These are phyloP conservation scores for Boletus vermiculosoides DNA, from an alignment of 768 basidiomycete species.

Conservation along the genomic window DNA sequence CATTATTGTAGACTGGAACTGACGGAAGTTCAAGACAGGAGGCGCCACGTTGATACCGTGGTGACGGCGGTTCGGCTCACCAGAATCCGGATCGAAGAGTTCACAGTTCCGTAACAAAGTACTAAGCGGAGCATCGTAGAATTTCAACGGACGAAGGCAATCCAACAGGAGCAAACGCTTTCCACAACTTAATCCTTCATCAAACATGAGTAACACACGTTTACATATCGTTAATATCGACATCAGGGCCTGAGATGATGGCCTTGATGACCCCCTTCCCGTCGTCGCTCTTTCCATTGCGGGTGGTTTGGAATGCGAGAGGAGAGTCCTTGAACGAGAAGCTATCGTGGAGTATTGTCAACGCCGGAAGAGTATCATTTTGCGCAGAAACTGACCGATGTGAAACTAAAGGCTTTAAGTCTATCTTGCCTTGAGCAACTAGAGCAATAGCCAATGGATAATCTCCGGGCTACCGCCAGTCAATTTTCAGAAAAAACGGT, in stretches of 20 bases:
- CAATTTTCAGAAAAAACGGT: not conserved
- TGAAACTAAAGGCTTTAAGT: conserved; percentile 86
- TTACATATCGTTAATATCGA: conserved; percentile 43
- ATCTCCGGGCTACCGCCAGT: conserved; percentile 61
- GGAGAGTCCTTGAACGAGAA: conserved; percentile 76
- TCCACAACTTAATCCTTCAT: not conserved
- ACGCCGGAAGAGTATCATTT: not conserved
- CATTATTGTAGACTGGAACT: conserved; percentile 39
- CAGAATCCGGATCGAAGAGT: not conserved
- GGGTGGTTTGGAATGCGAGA: conserved; percentile 79
- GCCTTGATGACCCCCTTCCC: conserved; percentile 89
- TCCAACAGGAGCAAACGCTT: not conserved
- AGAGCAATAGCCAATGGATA: conserved; percentile 85
- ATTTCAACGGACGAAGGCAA: not conserved
- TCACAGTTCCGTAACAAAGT: not conserved
- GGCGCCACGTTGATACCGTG: not conserved
- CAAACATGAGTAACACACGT: not conserved
- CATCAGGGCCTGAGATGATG: conserved; percentile 81
- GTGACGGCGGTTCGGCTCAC: too few species aligned
- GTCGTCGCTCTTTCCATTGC: conserved; percentile 76
- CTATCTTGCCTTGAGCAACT: conserved; percentile 75
- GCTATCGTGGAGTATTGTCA: conserved; percentile 33
- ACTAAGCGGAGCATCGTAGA: too few species aligned
- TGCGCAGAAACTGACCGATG: conserved; percentile 56
- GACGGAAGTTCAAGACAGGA: not conserved